Evolutionary conservation across 805 yeast genomes (phyloP).

Genomic region (Cyberlindnera xishuangbannaensis): DNA sequence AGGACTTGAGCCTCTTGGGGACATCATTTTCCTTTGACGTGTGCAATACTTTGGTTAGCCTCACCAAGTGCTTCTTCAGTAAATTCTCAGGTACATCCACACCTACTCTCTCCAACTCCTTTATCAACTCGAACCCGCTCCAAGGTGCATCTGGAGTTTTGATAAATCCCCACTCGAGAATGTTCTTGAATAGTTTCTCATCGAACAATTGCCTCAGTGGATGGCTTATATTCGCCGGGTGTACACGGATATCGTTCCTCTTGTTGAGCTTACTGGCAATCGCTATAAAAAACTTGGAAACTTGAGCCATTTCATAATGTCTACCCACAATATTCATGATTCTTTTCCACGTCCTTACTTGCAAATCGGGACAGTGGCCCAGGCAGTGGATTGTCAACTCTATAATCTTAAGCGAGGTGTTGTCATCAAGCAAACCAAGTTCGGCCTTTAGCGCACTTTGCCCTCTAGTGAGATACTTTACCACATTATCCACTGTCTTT

Average conservation of each 20-base stretch:
- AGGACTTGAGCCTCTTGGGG: slow-evolving; percentile 6
- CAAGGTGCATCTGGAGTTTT: slow-evolving; percentile 19
- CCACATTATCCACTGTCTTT: slow-evolving; percentile 10
- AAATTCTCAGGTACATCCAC: slow-evolving; percentile 13
- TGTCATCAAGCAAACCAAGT: slow-evolving; percentile 4
- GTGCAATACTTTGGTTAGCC: slow-evolving; percentile 13
- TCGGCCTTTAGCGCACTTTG: not conserved
- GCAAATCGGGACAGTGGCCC: slow-evolving; percentile 3
- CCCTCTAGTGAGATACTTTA: slow-evolving; percentile 3
- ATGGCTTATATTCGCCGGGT: slow-evolving; percentile 11
- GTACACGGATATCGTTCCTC: slow-evolving; percentile 1
- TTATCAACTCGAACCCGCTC: slow-evolving; percentile 19
- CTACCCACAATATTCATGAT: slow-evolving; percentile 11
- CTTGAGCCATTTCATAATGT: slow-evolving; percentile 11
- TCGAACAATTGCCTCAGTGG: slow-evolving; percentile 19
- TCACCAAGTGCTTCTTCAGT: slow-evolving; percentile 14
- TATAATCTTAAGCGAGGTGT: slow-evolving; percentile 3
- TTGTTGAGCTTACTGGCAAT: slow-evolving; percentile 6
- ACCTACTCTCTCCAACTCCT: slow-evolving; percentile 15
- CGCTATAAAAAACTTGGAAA: slow-evolving; percentile 9
- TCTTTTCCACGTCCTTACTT: slow-evolving; percentile 16
- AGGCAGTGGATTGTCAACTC: slow-evolving; percentile 5
- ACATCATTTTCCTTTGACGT: slow-evolving; percentile 3
- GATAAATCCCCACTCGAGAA: slow-evolving; percentile 19
- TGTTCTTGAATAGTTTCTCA: slow-evolving; percentile 10